Base-by-base conservation (phyloP, 108 stramenopile genomes). In the Asterionellopsis glacialis region DNA sequence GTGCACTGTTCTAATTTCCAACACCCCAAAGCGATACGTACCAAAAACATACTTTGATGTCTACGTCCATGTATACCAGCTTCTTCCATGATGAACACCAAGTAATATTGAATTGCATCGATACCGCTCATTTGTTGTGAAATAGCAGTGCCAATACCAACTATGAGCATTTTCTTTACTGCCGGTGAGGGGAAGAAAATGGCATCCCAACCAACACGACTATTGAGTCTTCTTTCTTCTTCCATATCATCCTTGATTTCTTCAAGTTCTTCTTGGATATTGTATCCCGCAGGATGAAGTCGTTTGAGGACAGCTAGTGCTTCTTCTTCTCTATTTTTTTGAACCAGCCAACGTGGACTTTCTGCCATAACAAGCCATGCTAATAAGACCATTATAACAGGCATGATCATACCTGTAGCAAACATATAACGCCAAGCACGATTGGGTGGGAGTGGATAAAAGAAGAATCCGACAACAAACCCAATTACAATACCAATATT, bases 81-180 rank as follows among this genome's bases (percentile, higher is more conserved):
- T 22, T 88, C 70, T 40, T 80, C 66, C 18, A 93, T 42, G 12
- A 93, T 74, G 50, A 79, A 84, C 15, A 87, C 52, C 24, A 89
- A 64, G 76, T 85, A 93, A 62, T 95, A 90, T 45, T 86, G 82
- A 61, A 95, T 86, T 22, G 90, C 85, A 58, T 95, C 94, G 62
- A 85, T 85, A 10, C 94, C 94, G 12, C 80, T 83, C 10, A 84
- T 77, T 64, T 93, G 91, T 61, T 95, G 94, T 18, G 83, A 76
- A 27, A 90, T 67, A 23, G 90, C 88, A 5, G 72, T 61, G 9
- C 90, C 88, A 7, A 91, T 62, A 40, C 95, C 95, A 19, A 92
- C 90, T 42, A 93, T 18, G 4, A 95, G 63, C 85, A 93, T 93
- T 16, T 87, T 74, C 23, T 70, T 69, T 49, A 95, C 77, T 10